Conservation (phyloP, 305 asterid species). For the Withania somnifera region DNA sequence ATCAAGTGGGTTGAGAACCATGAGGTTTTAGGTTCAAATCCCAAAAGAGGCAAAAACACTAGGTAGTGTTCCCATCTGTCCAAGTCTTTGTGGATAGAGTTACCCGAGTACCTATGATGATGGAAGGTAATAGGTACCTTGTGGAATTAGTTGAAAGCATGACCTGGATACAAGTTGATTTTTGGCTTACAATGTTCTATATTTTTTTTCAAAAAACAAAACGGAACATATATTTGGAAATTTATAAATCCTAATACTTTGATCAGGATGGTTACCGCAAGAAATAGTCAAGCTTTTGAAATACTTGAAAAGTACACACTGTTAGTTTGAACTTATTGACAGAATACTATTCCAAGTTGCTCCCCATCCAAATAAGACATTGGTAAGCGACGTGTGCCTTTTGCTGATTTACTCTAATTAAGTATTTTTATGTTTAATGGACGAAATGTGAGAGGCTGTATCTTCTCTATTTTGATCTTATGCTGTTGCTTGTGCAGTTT, state of each 20-base stretch:
- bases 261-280: neutral
- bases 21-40: too few relatives aligned
- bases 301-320: neutral
- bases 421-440: neutral
- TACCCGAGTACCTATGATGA: too few relatives aligned
- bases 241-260: neutral
- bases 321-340: neutral
- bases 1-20: too few relatives aligned
- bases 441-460: neutral
- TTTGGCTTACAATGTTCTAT: neutral
- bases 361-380: neutral
- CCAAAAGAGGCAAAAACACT: too few relatives aligned
- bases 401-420: neutral
- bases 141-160: neutral
- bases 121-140: too few relatives aligned
- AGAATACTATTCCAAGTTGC: neutral
- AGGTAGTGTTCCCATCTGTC: too few relatives aligned
- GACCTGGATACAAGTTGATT: neutral
- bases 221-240: neutral
- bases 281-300: neutral
- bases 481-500: constrained; percentile 35
- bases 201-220: neutral
- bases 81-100: too few relatives aligned
- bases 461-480: neutral
- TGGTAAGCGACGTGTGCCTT: neutral